A percentile compares a stretch with the other conserved stretches of the same genome.
phyloP scores from a whole-genome alignment of 2,329 filamentous ascomycete genomes.

The Monosporascus ibericus region DNA sequence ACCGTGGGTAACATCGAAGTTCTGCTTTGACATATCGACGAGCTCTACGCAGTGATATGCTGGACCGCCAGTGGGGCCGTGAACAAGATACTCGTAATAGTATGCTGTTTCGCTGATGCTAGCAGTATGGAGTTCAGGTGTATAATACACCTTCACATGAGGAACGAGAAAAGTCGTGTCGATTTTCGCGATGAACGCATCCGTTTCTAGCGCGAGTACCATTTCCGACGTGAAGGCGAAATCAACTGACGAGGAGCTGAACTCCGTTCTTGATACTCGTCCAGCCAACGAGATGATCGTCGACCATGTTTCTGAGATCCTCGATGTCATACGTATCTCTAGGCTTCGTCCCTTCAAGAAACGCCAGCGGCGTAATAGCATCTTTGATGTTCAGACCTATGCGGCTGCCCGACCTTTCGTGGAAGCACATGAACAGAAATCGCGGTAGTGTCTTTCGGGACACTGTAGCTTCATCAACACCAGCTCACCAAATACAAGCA shows the following conservation, averaged over 20 bases:
- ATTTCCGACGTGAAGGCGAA: not conserved
- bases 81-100: constrained; percentile 5
- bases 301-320: not conserved
- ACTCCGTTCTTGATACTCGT: not conserved
- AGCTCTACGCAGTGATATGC: constrained; percentile 5
- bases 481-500: no score
- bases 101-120: not conserved
- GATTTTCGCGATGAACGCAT: constrained; percentile 2
- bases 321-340: not conserved
- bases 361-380: not conserved
- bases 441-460: not conserved
- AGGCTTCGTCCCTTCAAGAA: not conserved
- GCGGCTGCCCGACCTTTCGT: not conserved
- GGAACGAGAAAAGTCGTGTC: constrained; percentile 2
- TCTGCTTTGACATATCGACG: not conserved
- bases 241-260: not conserved
- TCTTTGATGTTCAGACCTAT: not conserved
- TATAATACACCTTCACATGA: constrained; percentile 6
- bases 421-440: not conserved
- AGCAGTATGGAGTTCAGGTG: not conserved
- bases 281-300: not conserved
- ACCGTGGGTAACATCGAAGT: not conserved
- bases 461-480: not conserved
- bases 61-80: constrained; percentile 4
- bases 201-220: not conserved